These are phyloP conservation scores for Chalciporus chontae DNA, from an alignment of 768 basidiomycete species.

Conservation along the genomic window DNA sequence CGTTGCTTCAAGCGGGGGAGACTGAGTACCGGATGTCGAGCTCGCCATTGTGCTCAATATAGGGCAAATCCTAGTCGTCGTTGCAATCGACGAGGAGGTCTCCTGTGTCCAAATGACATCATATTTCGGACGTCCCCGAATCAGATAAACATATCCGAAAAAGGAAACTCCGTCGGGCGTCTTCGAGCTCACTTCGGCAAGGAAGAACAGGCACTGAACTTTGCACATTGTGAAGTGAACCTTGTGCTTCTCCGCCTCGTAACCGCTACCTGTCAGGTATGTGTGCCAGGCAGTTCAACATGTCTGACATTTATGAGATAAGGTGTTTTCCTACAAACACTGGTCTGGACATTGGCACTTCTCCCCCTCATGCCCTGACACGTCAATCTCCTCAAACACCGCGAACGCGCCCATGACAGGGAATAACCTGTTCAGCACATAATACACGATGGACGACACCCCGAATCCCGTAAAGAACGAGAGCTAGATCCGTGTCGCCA, in stretches of 20 bases:
- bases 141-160: conserved; percentile 9
- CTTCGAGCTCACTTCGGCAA: not conserved
- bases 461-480: conserved; percentile 85
- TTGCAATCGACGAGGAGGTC: no score
- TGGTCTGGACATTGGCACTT: not conserved
- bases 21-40: conserved; percentile 44
- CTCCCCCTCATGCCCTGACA: conserved; percentile 30
- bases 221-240: no score
- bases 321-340: not conserved
- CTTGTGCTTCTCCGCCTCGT: no score
- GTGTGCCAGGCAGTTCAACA: not conserved
- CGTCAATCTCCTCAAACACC: conserved; percentile 56
- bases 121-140: conserved; percentile 21
- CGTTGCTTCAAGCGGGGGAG: conserved; percentile 52
- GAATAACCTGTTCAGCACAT: conserved; percentile 51
- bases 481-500: conserved; percentile 72
- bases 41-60: conserved; percentile 10
- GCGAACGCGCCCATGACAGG: conserved; percentile 51
- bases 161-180: conserved; percentile 7
- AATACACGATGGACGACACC: conserved; percentile 64
- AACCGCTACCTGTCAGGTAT: not conserved
- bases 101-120: conserved; percentile 24
- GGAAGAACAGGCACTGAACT: no score
- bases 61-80: not conserved
- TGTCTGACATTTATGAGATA: not conserved